Evolutionary conservation across 352 stramenopile genomes (phyloP), one percentile per base, ranked within the genome.

Genomic region (Globisporangium cederbergense): DNA sequence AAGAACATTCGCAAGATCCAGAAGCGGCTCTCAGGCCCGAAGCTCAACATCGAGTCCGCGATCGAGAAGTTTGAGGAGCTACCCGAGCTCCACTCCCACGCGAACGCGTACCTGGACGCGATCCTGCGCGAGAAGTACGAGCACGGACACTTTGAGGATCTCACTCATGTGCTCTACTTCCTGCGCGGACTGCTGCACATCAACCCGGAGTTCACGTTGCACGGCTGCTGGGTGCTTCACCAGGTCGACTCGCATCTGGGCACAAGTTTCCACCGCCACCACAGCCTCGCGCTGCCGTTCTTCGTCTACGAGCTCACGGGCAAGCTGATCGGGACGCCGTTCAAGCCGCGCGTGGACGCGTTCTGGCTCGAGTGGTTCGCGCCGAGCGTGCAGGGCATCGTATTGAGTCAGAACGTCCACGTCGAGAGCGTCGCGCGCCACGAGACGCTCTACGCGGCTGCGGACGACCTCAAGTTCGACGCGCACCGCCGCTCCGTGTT

Each of bases 301-400:
- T 62, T 62, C 28, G 40, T 62, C 40, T 54, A 62, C 57, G 57
- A 55, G 13, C 46, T 62, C 22, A 51, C 32, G 28, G 22, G 32
- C 40, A 40, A 40, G 28, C 57, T 62, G 0, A 25, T 54, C 16
- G 16, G 20, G 13, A 54, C 57, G 16, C 57, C 57, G 28, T 40
- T 40, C 57, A 62, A 62, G 43, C 16, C 30, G 3, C 57, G 57
- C 57, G 57, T 45, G 1, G 43, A 62, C 43, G 43, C 54, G 43
- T 54, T 53, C 38, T 62, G 57, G 57, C n/a, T 54, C 3, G 57
- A 62, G 32, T 62, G 57, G 57, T 62, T 54, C 57, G 32, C 45
- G 8, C 40, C 42, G 13, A 36, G 22, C 13, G 34, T 62, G 2
- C 57, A 51, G 22, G 57, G n/a, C 28, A 34, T 62, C 25, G 43